phyloP scores from a whole-genome alignment of 177 flowering plant species.

The Telopea speciosissima region DNA sequence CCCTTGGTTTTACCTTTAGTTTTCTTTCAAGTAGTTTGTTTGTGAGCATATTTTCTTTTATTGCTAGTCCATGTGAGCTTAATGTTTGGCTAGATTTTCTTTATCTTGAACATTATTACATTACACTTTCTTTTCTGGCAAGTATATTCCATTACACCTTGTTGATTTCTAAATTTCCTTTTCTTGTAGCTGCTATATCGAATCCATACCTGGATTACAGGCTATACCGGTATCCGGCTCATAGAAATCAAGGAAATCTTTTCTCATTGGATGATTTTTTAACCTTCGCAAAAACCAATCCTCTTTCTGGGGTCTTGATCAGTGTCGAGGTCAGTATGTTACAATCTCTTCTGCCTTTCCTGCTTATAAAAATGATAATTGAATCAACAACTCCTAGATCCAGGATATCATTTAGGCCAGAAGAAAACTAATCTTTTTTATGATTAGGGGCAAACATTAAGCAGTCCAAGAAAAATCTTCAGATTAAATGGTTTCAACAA shows the following conservation, averaged over 20 bases:
- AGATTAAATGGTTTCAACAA: neutral
- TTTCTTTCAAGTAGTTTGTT: neutral
- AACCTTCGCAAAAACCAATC: constrained; percentile 37
- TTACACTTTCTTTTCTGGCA: too few relatives aligned
- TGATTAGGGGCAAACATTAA: too few relatives aligned
- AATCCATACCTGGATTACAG: constrained; percentile 30
- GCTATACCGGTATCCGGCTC: constrained; percentile 54
- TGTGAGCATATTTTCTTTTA: neutral
- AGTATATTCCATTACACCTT: neutral
- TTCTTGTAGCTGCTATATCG: constrained; percentile 56
- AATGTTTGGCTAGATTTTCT: neutral
- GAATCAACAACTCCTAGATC: neutral
- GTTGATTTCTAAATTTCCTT: constrained; percentile 4
- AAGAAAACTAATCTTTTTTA: neutral
- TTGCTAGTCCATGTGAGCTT: neutral
- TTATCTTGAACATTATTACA: neutral
- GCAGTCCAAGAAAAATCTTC: neutral
- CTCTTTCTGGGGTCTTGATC: constrained; percentile 67
- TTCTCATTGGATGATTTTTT: constrained; percentile 56
- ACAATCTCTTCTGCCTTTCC: neutral
- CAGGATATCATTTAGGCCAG: neutral
- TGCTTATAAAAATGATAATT: neutral
- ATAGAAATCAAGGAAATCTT: constrained; percentile 40
- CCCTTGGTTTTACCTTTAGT: neutral
- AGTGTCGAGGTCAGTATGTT: constrained; percentile 61